Evolutionary conservation across 2,329 filamentous ascomycete genomes (phyloP).

Genomic region (Diaporthe destruens): DNA sequence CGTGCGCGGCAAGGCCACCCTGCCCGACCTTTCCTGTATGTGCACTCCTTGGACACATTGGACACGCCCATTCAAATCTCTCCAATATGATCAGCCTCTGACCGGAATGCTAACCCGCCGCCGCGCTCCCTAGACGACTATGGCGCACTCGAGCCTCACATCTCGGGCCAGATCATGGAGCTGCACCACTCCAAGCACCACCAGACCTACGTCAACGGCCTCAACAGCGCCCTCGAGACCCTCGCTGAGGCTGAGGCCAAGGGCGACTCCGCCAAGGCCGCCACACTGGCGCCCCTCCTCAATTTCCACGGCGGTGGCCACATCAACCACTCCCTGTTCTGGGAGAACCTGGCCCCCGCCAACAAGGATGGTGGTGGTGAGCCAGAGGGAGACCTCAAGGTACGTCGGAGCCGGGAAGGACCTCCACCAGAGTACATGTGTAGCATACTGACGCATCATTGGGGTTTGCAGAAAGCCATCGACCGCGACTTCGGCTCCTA

Average conservation of each 20-base stretch:
- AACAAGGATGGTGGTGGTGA: conserved; percentile 73
- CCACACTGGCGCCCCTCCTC: conserved; percentile 67
- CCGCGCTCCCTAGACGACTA: conserved; percentile 81
- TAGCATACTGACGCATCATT: conserved; percentile 1
- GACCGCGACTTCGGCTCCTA: conserved; percentile 76
- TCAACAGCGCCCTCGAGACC: conserved; percentile 75
- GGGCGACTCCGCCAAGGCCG: conserved; percentile 67
- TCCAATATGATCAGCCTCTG: too few relatives aligned
- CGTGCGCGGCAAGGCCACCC: conserved; percentile 87
- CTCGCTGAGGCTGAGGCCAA: conserved; percentile 73
- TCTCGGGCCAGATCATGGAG: conserved; percentile 84
- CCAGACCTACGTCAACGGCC: conserved; percentile 81
- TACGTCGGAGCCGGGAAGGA: conserved; percentile 44
- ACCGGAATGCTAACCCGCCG: conserved; percentile 7
- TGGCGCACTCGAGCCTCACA: conserved; percentile 88
- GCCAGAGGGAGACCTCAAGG: conserved; percentile 71
- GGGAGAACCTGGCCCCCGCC: conserved; percentile 83
- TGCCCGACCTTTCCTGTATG: conserved; percentile 83
- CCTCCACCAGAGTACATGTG: too few relatives aligned
- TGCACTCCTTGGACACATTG: too few relatives aligned
- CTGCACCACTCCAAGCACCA: conserved; percentile 85
- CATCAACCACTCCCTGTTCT: conserved; percentile 94
- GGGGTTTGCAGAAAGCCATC: conserved; percentile 64
- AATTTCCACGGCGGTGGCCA: conserved; percentile 93
- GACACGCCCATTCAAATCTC: neutral